Evolutionary conservation across 139 green algal genomes (phyloP), one percentile per base, ranked within the genome.

Genomic region (Picochlorum sp.): DNA sequence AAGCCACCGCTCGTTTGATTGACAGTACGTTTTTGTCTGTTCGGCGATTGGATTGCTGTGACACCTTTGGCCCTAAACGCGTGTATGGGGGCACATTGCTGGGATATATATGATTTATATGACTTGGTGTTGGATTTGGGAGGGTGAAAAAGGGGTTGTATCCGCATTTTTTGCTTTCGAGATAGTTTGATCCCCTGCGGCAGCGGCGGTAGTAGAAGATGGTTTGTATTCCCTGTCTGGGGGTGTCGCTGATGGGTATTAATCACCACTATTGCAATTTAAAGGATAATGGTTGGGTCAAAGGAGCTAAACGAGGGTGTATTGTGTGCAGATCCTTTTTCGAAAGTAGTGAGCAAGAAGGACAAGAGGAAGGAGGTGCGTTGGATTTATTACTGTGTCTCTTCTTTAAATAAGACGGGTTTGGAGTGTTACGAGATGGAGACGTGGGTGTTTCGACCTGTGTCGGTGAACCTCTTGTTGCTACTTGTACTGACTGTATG

Each of bases 1-100:
- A 82, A 57, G 71, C 77, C 26, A 82, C 75, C 3, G 62, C 38
- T 38, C 41, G 74, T 44, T 67, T 83, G 3, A 83, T 83, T 37
- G 77, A 83, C 45, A 80, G 77, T 83, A 56, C 67, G 77, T 65
- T 31, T 41, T 41, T 41, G 34, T 41, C 0, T 41, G 30, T 7
- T 18, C 21, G 15, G 44, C 23, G 51, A 34, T 34, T 15, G 34
- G n/a, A 50, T n/a, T 24, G 10, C 23, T n/a, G 21, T 55, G 15
- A 61, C 24, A 16, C 49, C 52, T 51, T 49, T 49, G 23, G 23
- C 21, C 4, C n/a, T 41, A 11, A 13, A 41, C 8, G 8, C 34
- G 34, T 41, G 8, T 8, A 9, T 13, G 7, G 8, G 34, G 34
- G 34, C 8, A 41, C 34, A 9, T 41, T 41, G 34, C 1, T 41